Conservation (phyloP, 1,284 basidiomycete species). For the Phellopilus nigrolimitatus region DNA sequence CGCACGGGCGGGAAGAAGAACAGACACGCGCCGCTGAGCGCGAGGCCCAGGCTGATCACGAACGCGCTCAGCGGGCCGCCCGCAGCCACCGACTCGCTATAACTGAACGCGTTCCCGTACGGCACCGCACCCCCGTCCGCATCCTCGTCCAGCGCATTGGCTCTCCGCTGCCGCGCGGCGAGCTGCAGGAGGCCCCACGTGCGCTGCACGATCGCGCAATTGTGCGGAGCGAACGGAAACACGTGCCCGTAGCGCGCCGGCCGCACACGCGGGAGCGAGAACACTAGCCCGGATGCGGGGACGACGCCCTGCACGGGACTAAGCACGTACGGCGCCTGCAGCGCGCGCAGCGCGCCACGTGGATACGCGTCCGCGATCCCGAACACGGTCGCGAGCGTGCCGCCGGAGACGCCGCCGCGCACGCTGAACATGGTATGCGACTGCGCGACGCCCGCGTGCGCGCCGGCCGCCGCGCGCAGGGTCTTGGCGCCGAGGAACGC, state of each 20-base stretch:
- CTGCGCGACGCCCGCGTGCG: slow-evolving; percentile 33
- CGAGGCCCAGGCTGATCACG: slow-evolving; percentile 36
- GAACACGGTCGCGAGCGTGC: slow-evolving; percentile 58
- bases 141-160: neutral
- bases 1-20: slow-evolving; percentile 40
- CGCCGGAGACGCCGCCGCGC: slow-evolving; percentile 59
- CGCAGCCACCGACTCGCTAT: slow-evolving; percentile 64
- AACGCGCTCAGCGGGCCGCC: slow-evolving; percentile 40
- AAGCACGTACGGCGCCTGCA: slow-evolving; percentile 41
- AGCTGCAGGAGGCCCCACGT: slow-evolving; percentile 69
- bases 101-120: slow-evolving; percentile 67
- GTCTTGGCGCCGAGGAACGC: slow-evolving; percentile 52
- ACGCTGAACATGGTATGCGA: slow-evolving; percentile 47
- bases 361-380: slow-evolving; percentile 46
- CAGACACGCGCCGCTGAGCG: slow-evolving; percentile 34
- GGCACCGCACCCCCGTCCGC: slow-evolving; percentile 22
- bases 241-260: slow-evolving; percentile 21
- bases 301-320: slow-evolving; percentile 29
- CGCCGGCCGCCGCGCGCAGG: slow-evolving; percentile 33
- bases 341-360: slow-evolving; percentile 30
- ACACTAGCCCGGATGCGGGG: neutral
- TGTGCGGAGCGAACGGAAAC: slow-evolving; percentile 59
- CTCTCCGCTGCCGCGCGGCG: slow-evolving; percentile 9
- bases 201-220: slow-evolving; percentile 70
- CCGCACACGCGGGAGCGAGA: slow-evolving; percentile 6